A percentile compares a stretch with the other conserved stretches of the same genome.
phyloP scores from a whole-genome alignment of 768 basidiomycete species.

The Suillus hirtellus region DNA sequence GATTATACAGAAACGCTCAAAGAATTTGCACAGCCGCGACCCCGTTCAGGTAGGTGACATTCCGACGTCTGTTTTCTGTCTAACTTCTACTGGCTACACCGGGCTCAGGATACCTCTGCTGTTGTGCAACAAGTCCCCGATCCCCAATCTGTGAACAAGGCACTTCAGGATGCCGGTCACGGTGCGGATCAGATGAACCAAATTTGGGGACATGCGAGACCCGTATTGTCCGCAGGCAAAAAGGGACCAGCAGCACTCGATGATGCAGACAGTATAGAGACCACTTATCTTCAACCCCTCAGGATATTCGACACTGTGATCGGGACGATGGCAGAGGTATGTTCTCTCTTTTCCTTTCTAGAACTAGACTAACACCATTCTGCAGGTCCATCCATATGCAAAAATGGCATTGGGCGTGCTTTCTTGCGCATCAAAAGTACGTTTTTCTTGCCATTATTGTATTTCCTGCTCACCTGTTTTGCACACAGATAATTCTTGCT shows the following conservation, averaged over 20 bases:
- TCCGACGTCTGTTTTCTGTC: background rate
- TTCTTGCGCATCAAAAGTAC: slow-evolving; percentile 1
- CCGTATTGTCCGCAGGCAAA: no score
- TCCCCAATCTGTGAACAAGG: no score
- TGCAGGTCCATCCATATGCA: slow-evolving; percentile 10
- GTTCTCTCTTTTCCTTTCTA: background rate
- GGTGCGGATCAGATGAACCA: no score
- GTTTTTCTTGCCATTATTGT: background rate
- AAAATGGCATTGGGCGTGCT: slow-evolving; percentile 1
- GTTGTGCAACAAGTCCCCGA: background rate
- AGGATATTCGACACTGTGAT: background rate
- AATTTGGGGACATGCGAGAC: no score
- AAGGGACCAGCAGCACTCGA: no score
- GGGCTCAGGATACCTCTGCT: background rate
- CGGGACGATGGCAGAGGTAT: background rate
- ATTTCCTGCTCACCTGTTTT: no score
- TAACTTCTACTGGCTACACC: background rate
- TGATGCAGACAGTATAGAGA: no score
- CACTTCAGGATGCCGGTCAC: background rate
- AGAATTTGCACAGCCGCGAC: no score
- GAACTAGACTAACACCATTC: background rate
- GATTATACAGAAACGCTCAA: background rate
- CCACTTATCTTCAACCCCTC: no score
- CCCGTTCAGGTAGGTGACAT: background rate
- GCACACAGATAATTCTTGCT: background rate